Conservation (phyloP, 768 basidiomycete species). For the Leucosporidium creatinivorum region DNA sequence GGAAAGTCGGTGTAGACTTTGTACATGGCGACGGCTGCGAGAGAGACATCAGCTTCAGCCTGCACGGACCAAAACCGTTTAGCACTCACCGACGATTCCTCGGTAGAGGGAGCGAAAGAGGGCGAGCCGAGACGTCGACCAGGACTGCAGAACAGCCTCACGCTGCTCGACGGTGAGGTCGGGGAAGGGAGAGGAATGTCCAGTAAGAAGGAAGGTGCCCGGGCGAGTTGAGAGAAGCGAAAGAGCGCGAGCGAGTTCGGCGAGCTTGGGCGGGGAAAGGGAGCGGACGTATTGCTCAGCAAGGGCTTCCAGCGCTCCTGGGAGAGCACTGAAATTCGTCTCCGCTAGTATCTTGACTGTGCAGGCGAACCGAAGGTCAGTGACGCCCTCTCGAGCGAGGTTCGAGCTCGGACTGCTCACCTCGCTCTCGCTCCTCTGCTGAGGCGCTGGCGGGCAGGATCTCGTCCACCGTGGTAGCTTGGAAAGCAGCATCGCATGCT, state of each 20-base stretch:
- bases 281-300: constrained; percentile 3
- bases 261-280: constrained; percentile 20
- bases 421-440: neutral
- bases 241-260: constrained; percentile 4
- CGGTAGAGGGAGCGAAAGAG: constrained; percentile 22
- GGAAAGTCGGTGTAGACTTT: constrained; percentile 19
- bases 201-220: constrained; percentile 26
- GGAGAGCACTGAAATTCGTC: constrained; percentile 11
- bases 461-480: constrained; percentile 1
- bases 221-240: constrained; percentile 22
- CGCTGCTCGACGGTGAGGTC: constrained; percentile 14
- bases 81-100: constrained; percentile 10
- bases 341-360: constrained; percentile 9
- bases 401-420: too few relatives aligned
- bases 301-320: constrained; percentile 18
- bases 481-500: constrained; percentile 19
- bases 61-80: neutral
- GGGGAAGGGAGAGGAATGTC: constrained; percentile 11
- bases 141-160: constrained; percentile 16
- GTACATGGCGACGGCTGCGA: constrained; percentile 8
- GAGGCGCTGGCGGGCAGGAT: neutral
- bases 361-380: neutral
- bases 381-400: neutral
- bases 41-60: neutral
- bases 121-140: constrained; percentile 14